These are phyloP conservation scores for Austropuccinia psidii DNA, from an alignment of 1,284 basidiomycete genomes.

Conservation along the genomic window DNA sequence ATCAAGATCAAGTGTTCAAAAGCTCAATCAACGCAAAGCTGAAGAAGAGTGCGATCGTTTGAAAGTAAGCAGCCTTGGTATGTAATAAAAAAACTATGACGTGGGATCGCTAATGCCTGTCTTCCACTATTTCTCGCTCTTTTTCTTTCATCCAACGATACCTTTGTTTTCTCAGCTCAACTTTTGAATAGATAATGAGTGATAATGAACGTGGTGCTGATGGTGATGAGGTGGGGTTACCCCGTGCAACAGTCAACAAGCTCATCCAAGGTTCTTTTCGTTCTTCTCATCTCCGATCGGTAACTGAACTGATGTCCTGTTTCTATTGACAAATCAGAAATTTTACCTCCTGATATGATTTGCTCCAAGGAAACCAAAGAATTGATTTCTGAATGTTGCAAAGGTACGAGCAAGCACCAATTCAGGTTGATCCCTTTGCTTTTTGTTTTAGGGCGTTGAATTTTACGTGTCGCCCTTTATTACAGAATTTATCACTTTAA, in stretches of 20 bases:
- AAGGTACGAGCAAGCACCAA: slow-evolving; percentile 57
- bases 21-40: too few species aligned
- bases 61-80: too few species aligned
- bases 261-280: slow-evolving; percentile 72
- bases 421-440: slow-evolving; percentile 4
- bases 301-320: too few species aligned
- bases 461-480: slow-evolving; percentile 27
- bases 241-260: slow-evolving; percentile 95
- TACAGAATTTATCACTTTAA: slow-evolving; percentile 91
- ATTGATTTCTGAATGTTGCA: slow-evolving; percentile 93
- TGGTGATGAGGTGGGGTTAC: slow-evolving; percentile 78
- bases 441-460: slow-evolving; percentile 29
- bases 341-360: slow-evolving; percentile 77
- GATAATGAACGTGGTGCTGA: slow-evolving; percentile 26
- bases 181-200: slow-evolving; percentile 4
- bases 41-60: too few species aligned
- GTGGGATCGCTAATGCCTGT: too few species aligned
- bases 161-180: neutral
- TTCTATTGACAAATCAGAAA: too few species aligned
- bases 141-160: too few species aligned
- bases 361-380: slow-evolving; percentile 95
- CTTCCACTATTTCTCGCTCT: too few species aligned
- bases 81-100: too few species aligned
- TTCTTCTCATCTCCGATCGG: neutral
- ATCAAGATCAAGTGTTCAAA: too few species aligned